Evolutionary conservation across 495 filamentous ascomycete genomes (phyloP).

Genomic region (Aspergillus nanangensis): DNA sequence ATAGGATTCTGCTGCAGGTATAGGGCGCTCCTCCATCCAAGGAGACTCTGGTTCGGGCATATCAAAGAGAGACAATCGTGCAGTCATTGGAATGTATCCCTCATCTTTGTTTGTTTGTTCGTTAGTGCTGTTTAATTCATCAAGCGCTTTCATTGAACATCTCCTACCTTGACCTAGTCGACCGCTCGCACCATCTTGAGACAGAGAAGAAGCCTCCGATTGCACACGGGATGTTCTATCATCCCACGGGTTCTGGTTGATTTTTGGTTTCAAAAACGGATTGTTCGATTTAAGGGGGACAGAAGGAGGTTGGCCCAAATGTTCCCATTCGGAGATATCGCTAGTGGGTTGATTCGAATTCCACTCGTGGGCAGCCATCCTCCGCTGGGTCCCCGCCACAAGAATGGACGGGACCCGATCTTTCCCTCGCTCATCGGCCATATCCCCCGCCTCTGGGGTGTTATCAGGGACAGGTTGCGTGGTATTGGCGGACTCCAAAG

Average conservation of each 20-base stretch:
- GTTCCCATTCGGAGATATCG: slow-evolving; percentile 19
- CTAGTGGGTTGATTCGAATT: slow-evolving; percentile 7
- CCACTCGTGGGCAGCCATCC: slow-evolving; percentile 22
- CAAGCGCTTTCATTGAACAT: not conserved
- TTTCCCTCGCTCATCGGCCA: slow-evolving; percentile 6
- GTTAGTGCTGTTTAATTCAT: slow-evolving; percentile 5
- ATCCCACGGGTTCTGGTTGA: slow-evolving; percentile 19
- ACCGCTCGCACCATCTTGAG: slow-evolving; percentile 21
- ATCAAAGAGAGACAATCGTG: slow-evolving; percentile 38
- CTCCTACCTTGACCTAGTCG: slow-evolving; percentile 31
- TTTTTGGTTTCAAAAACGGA: slow-evolving; percentile 34
- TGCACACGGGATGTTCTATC: slow-evolving; percentile 20
- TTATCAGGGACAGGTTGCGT: slow-evolving; percentile 2
- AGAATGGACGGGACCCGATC: slow-evolving; percentile 21
- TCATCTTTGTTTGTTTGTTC: too few relatives aligned
- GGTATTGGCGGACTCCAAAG: slow-evolving; percentile 1
- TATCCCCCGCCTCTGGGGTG: slow-evolving; percentile 4
- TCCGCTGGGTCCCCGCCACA: slow-evolving; percentile 21
- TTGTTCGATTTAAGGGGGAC: slow-evolving; percentile 41
- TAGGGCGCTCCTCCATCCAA: slow-evolving; percentile 17
- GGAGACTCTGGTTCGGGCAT: slow-evolving; percentile 19
- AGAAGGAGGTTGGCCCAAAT: slow-evolving; percentile 12
- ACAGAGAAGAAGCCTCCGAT: slow-evolving; percentile 16
- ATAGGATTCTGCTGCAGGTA: not conserved
- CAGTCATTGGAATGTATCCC: slow-evolving; percentile 45